Evolutionary conservation across 108 stramenopile genomes (phyloP).

Genomic region (Cyclotella kingstonii): DNA sequence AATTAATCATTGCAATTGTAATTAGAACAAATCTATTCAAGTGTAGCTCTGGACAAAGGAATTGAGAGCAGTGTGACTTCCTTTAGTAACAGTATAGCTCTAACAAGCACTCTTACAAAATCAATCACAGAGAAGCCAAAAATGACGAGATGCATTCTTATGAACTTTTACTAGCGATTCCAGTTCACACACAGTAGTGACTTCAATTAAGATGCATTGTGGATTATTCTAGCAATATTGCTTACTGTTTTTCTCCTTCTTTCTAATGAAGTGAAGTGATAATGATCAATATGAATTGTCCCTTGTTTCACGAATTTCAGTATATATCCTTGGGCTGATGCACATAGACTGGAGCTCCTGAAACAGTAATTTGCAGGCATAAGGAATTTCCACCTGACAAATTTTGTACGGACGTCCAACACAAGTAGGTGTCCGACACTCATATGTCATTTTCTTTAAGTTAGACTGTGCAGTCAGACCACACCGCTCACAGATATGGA

Average conservation of each 20-base stretch:
- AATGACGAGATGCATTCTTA: no score
- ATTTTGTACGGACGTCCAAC: conserved; percentile 77
- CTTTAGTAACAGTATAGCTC: no score
- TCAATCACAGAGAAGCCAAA: no score
- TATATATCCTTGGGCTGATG: conserved; percentile 86
- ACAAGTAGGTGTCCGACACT: conserved; percentile 85
- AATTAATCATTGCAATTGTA: no score
- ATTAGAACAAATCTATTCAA: no score
- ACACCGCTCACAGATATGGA: conserved; percentile 96
- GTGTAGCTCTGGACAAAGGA: no score
- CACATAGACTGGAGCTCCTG: conserved; percentile 98
- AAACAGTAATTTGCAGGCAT: conserved; percentile 98
- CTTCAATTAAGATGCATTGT: no score
- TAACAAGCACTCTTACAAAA: no score
- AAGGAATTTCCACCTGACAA: conserved; percentile 96
- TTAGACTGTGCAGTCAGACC: conserved; percentile 96
- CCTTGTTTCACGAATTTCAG: conserved; percentile 55
- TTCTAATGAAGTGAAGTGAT: background rate
- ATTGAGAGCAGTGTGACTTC: no score
- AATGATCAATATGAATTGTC: conserved; percentile 54
- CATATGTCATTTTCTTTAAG: conserved; percentile 95
- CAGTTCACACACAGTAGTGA: no score
- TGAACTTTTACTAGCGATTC: no score
- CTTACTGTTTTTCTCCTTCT: background rate
- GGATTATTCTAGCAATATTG: background rate